phyloP scores from a whole-genome alignment of 1,139 yeast species.

The Hemisphaericaspora xylanilytica region DNA sequence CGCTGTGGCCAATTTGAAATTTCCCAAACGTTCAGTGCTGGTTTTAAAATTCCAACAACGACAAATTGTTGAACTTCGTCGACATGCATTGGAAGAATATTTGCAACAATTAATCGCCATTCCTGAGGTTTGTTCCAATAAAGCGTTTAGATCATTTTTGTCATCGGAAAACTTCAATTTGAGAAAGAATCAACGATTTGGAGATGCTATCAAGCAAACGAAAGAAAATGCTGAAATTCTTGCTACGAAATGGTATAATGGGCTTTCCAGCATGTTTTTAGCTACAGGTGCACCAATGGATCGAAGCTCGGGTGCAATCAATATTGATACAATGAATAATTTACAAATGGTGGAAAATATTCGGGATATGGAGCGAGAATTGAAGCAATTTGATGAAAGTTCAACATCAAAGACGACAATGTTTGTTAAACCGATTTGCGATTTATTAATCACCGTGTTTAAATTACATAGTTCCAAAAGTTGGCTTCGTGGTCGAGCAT shows the following conservation, averaged over 20 bases:
- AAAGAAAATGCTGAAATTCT: conserved; percentile 30
- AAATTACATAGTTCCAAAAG: conserved; percentile 62
- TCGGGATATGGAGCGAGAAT: conserved; percentile 43
- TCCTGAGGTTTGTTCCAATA: conserved; percentile 71
- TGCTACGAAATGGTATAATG: conserved; percentile 45
- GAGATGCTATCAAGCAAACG: conserved; percentile 16
- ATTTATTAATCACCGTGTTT: conserved; percentile 67
- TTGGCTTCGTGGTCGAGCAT: conserved; percentile 85
- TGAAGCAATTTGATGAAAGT: conserved; percentile 38
- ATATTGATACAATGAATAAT: conserved; percentile 1
- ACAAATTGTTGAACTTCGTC: conserved; percentile 65
- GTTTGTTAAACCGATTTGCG: conserved; percentile 82
- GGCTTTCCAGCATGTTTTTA: conserved; percentile 30
- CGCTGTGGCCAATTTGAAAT: conserved; percentile 46
- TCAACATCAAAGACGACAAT: conserved; percentile 17
- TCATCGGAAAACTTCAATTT: conserved; percentile 66
- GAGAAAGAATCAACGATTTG: conserved; percentile 32
- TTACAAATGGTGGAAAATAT: conserved; percentile 28
- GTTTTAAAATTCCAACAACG: conserved; percentile 65
- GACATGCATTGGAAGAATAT: conserved; percentile 59
- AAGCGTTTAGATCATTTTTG: conserved; percentile 69
- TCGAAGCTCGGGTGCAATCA: not conserved
- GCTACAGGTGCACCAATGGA: not conserved
- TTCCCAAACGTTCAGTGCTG: conserved; percentile 58
- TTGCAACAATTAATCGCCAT: conserved; percentile 54